Base-by-base conservation (phyloP, 2,329 filamentous ascomycete species). In the Exophiala lecanii-corni region DNA sequence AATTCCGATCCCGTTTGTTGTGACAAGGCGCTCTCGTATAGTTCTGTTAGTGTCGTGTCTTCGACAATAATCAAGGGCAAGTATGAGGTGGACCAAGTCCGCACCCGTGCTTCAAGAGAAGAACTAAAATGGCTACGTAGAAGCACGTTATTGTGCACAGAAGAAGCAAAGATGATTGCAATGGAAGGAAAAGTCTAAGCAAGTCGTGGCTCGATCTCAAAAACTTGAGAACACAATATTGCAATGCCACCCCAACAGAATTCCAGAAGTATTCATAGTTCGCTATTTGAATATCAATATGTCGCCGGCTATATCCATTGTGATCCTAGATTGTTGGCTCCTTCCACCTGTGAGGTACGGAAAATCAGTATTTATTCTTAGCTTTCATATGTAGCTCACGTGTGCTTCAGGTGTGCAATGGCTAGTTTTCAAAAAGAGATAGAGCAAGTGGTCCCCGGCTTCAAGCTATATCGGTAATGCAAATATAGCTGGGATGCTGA, bases 401-500 rank as follows among this genome's bases (percentile, higher is more conserved):
- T 35, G 32, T 35, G 32, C 32, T 35, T 35, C 32, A 35, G 32
- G 32, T 35, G 32, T 35, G 32, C 32, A 35, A 35, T 35, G 36
- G 18, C 36, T 26, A 23, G n/a, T 38, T 38, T 26, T 38, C 36
- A 38, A 32, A 38, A 38, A 38, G 36, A 23, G 36, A 26, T 23
- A 21, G 18, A 26, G 18, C 18, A 21, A 21, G 21, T 23, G 17
- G 18, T 26, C 17, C 21, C 36, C 36, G 20, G 36, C 36, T 26
- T 38, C 36, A 17, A 38, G 36, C 18, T 38, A 38, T 38, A 38
- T 26, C 36, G 36, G 36, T 23, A 38, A 38, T 38, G 21, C 36
- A 38, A 38, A 38, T 38, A 38, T 38, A 38, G 36, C 36, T 38
- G 17, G 36, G 36, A 38, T 38, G 36, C 36, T 38, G 36, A 38